phyloP scores from a whole-genome alignment of 1,284 basidiomycete genomes.

The Apiotrichum gamsii region DNA sequence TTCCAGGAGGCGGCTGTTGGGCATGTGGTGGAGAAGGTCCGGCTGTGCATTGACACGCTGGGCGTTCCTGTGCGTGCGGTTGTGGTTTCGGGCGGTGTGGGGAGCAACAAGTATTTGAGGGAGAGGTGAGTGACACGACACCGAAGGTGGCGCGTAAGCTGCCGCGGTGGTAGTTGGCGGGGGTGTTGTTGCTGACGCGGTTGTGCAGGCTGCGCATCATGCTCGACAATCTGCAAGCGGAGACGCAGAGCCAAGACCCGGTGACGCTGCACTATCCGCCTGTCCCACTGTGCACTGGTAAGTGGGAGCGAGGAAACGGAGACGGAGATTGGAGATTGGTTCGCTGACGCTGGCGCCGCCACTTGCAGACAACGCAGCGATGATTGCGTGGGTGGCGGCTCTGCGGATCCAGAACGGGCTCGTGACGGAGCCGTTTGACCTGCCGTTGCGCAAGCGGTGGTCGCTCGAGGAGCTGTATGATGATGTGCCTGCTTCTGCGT shows the following conservation, averaged over 20 bases:
- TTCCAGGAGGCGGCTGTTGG: conserved; percentile 67
- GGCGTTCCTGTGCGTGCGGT: conserved; percentile 53
- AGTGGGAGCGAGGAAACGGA: too few relatives aligned
- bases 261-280: conserved; percentile 58
- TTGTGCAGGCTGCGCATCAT: conserved; percentile 24
- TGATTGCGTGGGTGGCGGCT: conserved; percentile 89
- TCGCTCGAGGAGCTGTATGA: conserved; percentile 53
- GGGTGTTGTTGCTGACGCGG: too few relatives aligned
- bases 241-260: neutral
- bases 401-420: conserved; percentile 63
- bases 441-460: conserved; percentile 45
- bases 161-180: too few relatives aligned
- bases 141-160: too few relatives aligned
- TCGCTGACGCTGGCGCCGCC: neutral
- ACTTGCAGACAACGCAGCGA: conserved; percentile 76
- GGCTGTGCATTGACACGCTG: conserved; percentile 55
- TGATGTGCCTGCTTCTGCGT: conserved; percentile 42
- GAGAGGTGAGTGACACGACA: conserved; percentile 51
- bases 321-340: too few relatives aligned
- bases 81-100: conserved; percentile 84
- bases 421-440: conserved; percentile 50
- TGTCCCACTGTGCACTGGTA: conserved; percentile 71
- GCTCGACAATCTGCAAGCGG: conserved; percentile 8
- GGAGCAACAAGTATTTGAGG: conserved; percentile 68
- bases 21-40: conserved; percentile 70